These are phyloP conservation scores for Lecanoromycetidae sp. DNA, from an alignment of 2,329 filamentous ascomycete genomes.

Conservation along the genomic window DNA sequence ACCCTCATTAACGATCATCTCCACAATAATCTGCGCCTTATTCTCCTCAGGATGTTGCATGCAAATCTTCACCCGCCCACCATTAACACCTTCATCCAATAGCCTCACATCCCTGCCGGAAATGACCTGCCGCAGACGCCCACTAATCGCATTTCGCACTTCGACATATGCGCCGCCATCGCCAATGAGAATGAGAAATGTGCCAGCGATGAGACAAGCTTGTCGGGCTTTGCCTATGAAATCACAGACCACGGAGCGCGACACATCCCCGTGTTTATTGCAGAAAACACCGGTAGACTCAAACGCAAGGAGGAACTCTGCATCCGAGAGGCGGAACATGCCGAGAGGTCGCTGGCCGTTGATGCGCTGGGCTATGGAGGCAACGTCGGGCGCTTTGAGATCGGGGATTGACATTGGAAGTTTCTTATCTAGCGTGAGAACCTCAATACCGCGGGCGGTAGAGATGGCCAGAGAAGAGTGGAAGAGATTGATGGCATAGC, in stretches of 20 bases:
- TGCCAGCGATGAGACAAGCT: constrained; percentile 41
- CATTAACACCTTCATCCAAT: constrained; percentile 64
- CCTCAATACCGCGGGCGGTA: constrained; percentile 84
- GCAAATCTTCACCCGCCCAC: constrained; percentile 71
- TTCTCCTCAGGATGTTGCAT: constrained; percentile 88
- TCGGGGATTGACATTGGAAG: constrained; percentile 89
- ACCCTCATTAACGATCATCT: constrained; percentile 84
- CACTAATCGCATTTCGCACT: constrained; percentile 92
- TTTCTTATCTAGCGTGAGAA: constrained; percentile 95
- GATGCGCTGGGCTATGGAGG: constrained; percentile 74
- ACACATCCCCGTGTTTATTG: constrained; percentile 95
- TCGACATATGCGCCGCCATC: constrained; percentile 93
- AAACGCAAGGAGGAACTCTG: constrained; percentile 87
- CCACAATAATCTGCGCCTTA: constrained; percentile 75
- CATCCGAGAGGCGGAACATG: constrained; percentile 90
- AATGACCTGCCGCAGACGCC: constrained; percentile 84
- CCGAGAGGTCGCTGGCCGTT: constrained; percentile 73
- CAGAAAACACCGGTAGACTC: constrained; percentile 95
- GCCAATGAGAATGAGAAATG: constrained; percentile 67
- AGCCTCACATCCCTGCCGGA: constrained; percentile 80
- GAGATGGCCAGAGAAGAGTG: constrained; percentile 86
- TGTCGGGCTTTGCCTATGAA: constrained; percentile 88
- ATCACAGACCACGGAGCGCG: constrained; percentile 89
- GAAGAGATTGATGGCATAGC: constrained; percentile 90
- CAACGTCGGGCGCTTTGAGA: constrained; percentile 62